Percentiles rank a stretch among this genome's conserved stretches.
phyloP scores from a whole-genome alignment of 2,329 filamentous ascomycete genomes.

The Sordariomycetes sp. region DNA sequence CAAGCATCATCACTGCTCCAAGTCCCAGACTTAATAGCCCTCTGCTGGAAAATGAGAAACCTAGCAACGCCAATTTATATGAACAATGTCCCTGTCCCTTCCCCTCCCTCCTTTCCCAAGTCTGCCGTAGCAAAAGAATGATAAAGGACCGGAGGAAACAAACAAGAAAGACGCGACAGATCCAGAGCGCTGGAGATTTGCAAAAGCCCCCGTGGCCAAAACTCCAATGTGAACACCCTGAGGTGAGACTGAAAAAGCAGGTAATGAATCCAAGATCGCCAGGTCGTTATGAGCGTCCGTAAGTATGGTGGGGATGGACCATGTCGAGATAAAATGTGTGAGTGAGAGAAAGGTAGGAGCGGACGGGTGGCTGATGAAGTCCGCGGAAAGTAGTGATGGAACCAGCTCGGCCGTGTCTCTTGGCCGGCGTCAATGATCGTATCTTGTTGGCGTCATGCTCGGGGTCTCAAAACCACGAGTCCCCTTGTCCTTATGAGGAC shows the following conservation, averaged over 20 bases:
- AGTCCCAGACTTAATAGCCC: not conserved
- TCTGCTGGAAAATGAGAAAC: not conserved
- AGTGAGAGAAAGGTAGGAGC: not conserved
- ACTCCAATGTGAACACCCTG: not conserved
- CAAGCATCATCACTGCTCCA: not conserved
- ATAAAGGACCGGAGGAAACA: not conserved
- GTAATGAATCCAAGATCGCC: not conserved
- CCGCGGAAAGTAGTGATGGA: not conserved
- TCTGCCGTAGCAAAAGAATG: not conserved
- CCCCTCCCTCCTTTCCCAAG: not conserved
- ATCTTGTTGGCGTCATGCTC: not conserved
- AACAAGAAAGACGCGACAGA: not conserved
- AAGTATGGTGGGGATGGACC: not conserved
- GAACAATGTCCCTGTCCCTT: not conserved
- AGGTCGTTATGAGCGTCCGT: not conserved
- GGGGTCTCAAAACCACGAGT: not conserved
- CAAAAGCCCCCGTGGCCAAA: not conserved
- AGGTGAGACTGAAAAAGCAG: slow-evolving; percentile 1
- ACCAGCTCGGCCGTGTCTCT: not conserved
- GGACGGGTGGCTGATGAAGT: not conserved
- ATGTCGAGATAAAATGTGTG: not conserved
- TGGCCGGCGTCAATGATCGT: not conserved
- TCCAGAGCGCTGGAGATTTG: slow-evolving; percentile 1
- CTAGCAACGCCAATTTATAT: not conserved
- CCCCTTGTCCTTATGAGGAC: slow-evolving; percentile 17